These are phyloP conservation scores for Geotrichum reessii DNA, from an alignment of 1,139 yeast species.

Conservation along the genomic window DNA sequence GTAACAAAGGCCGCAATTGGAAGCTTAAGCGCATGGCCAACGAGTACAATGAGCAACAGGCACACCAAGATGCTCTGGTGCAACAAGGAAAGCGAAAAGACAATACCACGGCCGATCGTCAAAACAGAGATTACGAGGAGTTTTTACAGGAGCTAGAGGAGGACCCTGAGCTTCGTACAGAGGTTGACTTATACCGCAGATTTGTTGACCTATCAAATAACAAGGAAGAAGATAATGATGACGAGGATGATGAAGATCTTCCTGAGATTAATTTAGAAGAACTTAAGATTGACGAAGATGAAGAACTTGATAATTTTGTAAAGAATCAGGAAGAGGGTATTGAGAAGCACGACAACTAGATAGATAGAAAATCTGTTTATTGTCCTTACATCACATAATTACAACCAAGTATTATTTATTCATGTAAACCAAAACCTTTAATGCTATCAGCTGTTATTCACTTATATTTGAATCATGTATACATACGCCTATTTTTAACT, in stretches of 20 bases:
- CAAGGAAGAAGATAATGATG: conserved; percentile 34
- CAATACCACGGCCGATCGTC: conserved; percentile 66
- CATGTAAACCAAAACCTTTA: background rate
- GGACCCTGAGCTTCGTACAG: conserved; percentile 85
- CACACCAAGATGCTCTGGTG: conserved; percentile 59
- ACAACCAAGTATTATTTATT: background rate
- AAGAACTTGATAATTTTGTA: conserved; percentile 13
- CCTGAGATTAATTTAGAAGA: conserved; percentile 63
- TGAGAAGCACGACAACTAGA: too few relatives aligned
- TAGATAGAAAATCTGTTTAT: too few relatives aligned
- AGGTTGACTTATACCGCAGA: conserved; percentile 78
- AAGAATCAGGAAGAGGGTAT: background rate
- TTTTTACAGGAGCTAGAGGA: conserved; percentile 95
- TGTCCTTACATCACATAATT: too few relatives aligned
- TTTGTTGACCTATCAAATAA: conserved; percentile 40
- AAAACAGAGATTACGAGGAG: conserved; percentile 86
- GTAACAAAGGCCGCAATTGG: conserved; percentile 74
- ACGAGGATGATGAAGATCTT: conserved; percentile 25
- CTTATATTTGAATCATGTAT: background rate
- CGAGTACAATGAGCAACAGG: conserved; percentile 64
- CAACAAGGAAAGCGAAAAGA: conserved; percentile 54
- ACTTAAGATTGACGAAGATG: conserved; percentile 56
- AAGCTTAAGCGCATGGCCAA: conserved; percentile 96
- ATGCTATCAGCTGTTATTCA: background rate
- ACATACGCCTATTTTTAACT: background rate